phyloP scores from a whole-genome alignment of 345 rosid genomes.

The Linum tenue region DNA sequence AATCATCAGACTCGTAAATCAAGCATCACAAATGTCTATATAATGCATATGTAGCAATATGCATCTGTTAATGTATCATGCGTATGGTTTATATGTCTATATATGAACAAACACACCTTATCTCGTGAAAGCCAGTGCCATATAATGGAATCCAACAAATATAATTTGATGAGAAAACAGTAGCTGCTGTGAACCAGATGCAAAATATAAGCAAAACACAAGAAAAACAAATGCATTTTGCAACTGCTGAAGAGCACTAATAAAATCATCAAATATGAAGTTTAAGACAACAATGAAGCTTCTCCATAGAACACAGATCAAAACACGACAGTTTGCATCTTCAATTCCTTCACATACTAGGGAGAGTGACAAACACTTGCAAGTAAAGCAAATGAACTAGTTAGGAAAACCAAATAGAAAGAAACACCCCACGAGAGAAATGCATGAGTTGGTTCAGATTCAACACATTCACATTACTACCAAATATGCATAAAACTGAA shows the following conservation, averaged over 20 bases:
- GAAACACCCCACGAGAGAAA: not conserved
- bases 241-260: too few relatives aligned
- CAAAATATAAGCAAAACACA: too few relatives aligned
- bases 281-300: not conserved
- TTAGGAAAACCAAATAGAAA: not conserved
- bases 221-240: too few relatives aligned
- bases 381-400: not conserved
- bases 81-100: not conserved
- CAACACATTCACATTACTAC: not conserved
- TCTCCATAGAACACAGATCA: not conserved
- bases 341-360: not conserved
- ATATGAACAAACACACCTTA: not conserved
- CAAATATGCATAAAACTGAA: not conserved
- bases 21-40: not conserved
- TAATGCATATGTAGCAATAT: too few relatives aligned
- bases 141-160: not conserved
- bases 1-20: not conserved
- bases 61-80: too few relatives aligned
- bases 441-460: not conserved
- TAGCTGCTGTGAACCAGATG: not conserved
- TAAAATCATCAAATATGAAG: too few relatives aligned
- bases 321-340: not conserved
- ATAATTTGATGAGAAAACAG: not conserved
- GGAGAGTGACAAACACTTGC: not conserved
- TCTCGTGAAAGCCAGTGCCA: not conserved